A percentile compares a stretch with the other conserved stretches of the same genome.
phyloP scores from a whole-genome alignment of 2,329 filamentous ascomycete genomes.

The Fusarium transvaalense region DNA sequence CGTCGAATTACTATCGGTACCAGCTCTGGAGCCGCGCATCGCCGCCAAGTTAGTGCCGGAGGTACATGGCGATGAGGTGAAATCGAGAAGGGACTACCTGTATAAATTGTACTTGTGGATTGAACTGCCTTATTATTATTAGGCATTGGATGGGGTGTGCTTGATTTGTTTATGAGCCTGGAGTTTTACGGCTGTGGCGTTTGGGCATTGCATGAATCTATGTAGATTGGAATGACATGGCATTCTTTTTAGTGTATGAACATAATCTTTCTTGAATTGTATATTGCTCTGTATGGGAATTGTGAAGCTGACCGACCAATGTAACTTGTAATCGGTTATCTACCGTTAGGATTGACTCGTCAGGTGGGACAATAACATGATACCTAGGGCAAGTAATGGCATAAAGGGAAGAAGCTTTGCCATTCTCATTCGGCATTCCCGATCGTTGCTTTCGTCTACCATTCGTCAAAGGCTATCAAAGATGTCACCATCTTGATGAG shows the following conservation, averaged over 20 bases:
- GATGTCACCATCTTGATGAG: too few relatives aligned
- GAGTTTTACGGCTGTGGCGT: constrained; percentile 43
- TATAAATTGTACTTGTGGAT: constrained; percentile 11
- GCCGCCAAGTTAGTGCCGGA: constrained; percentile 51
- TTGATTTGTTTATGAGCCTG: constrained; percentile 44
- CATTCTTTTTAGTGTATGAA: constrained; percentile 35
- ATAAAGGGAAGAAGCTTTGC: too few relatives aligned
- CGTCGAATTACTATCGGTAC: constrained; percentile 57
- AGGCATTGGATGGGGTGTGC: constrained; percentile 40
- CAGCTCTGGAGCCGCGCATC: constrained; percentile 47
- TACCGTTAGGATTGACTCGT: too few relatives aligned
- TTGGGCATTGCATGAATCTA: constrained; percentile 34
- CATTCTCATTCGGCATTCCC: too few relatives aligned
- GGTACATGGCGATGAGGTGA: constrained; percentile 50
- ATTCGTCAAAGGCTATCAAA: too few relatives aligned
- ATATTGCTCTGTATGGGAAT: background rate
- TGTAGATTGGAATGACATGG: constrained; percentile 37
- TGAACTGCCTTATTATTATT: constrained; percentile 22
- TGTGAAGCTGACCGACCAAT: background rate
- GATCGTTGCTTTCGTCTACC: too few relatives aligned
- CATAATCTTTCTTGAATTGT: constrained; percentile 8
- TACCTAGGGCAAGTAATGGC: too few relatives aligned
- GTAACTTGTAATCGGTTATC: background rate
- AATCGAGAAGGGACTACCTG: background rate
- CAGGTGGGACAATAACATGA: too few relatives aligned